Conservation (phyloP, 306 rosid genomes). For the Corylus heterophylla region DNA sequence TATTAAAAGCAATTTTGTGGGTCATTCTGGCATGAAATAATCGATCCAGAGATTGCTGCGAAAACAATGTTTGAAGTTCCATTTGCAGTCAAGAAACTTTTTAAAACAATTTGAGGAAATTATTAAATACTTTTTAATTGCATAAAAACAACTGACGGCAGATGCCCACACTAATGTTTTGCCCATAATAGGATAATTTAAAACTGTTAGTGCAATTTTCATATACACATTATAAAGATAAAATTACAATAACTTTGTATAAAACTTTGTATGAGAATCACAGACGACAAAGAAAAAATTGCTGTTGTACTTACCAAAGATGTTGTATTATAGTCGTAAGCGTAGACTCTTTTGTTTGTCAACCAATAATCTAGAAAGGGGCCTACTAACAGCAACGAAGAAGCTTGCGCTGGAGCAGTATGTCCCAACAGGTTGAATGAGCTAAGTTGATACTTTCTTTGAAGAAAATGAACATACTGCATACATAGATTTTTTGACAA, state of each 20-base stretch:
- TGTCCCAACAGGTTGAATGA: conserved; percentile 93
- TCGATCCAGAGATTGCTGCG: not conserved
- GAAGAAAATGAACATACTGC: conserved; percentile 94
- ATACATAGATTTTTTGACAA: conserved; percentile 13
- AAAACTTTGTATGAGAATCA: not conserved
- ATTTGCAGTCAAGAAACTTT: not conserved
- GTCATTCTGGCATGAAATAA: not conserved
- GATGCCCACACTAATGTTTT: not conserved
- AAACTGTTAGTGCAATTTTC: not conserved
- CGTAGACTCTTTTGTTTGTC: conserved; percentile 69
- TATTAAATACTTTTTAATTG: not conserved
- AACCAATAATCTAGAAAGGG: conserved; percentile 87
- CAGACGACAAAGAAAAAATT: not conserved
- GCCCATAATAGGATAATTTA: not conserved
- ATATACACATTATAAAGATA: not conserved
- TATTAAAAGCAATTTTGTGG: too few relatives aligned
- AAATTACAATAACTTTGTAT: not conserved
- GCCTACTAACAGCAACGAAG: conserved; percentile 59
- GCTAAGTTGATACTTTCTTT: conserved; percentile 79
- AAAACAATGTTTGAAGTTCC: not conserved
- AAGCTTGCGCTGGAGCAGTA: conserved; percentile 93
- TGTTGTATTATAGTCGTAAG: conserved; percentile 39
- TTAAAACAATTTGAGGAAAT: not conserved
- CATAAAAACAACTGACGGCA: not conserved
- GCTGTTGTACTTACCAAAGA: conserved; percentile 53